Evolutionary conservation across 495 filamentous ascomycete genomes (phyloP), one percentile per base, ranked within the genome.

Genomic region (Xylaria telfairii): DNA sequence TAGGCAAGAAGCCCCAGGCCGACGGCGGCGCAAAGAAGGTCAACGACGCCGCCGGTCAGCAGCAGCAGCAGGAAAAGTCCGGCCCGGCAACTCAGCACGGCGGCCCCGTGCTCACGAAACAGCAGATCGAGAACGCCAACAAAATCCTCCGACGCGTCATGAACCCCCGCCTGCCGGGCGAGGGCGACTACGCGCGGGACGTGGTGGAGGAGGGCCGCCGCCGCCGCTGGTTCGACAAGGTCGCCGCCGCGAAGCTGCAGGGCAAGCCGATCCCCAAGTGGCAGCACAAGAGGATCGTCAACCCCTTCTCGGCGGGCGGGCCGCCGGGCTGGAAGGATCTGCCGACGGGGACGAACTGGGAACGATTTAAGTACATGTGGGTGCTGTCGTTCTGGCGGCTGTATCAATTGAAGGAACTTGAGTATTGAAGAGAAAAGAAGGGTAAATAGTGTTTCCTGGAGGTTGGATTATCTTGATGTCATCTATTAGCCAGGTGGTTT

Each of bases 321-420:
- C 62, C 64, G 47, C 64, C 64, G 0, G 28, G 32, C 34, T 66
- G 30, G 28, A 8, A 54, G 32, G 12, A 17, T 19, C 32, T 66
- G 30, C 28, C 46, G 30, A 19, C 17, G 8, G 17, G 17, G 28
- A 53, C 64, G 24, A 13, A 32, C 4, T 66, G 64, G 63, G 64
- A 66, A 1, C 64, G 47, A 6, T 32, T 66, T 9, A 34, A 51
- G 64, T 66, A 66, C 41, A 66, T 65, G 47, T 66, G 46, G 46
- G 30, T 54, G 0, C 8, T 66, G n/a, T 13, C 47, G 44, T 66
- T 53, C 47, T 51, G 47, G 64, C 47, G 64, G 2, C 26, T 66
- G 5, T 54, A 66, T 39, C 64, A 66, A 19, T 39, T 66, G 19
- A 54, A 13, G 44, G 41, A 65, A 32, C 42, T 65, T 26, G 62